Evolutionary conservation across 257 asterid genomes (phyloP).

Genomic region (Gynochthodes officinalis): DNA sequence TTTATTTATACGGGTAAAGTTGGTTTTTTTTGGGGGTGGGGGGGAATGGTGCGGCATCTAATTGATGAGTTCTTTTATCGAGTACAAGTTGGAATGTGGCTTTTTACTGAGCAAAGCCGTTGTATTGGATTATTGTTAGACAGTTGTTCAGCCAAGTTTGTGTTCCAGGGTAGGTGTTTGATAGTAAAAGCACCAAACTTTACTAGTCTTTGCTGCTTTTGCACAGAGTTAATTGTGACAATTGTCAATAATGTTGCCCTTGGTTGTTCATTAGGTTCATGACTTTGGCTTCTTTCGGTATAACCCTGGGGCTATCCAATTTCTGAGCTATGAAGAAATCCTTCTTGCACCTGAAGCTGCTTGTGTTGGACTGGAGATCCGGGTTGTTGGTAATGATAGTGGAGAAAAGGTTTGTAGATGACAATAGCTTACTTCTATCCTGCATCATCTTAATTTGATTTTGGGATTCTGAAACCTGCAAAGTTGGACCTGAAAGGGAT

Average conservation of each 20-base stretch:
- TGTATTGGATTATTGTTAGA: background rate
- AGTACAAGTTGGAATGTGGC: background rate
- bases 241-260: conserved; percentile 3
- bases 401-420: conserved; percentile 82
- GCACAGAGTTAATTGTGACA: background rate
- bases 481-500: background rate
- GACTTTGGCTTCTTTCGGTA: conserved; percentile 96
- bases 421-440: background rate
- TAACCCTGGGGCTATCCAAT: conserved; percentile 82
- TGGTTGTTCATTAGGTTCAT: conserved; percentile 59
- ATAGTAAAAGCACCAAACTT: background rate
- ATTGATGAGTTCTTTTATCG: background rate
- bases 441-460: background rate
- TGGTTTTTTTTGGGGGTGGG: too few species aligned
- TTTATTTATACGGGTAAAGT: background rate
- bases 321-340: conserved; percentile 90
- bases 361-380: conserved; percentile 91
- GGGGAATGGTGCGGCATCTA: background rate
- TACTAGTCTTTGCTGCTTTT: background rate
- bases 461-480: background rate
- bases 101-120: background rate
- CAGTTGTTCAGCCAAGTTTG: background rate
- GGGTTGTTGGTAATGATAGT: conserved; percentile 99
- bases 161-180: background rate
- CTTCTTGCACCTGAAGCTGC: conserved; percentile 98